Evolutionary conservation across 139 green algal species (phyloP).

Genomic region (Picochlorum sp.): DNA sequence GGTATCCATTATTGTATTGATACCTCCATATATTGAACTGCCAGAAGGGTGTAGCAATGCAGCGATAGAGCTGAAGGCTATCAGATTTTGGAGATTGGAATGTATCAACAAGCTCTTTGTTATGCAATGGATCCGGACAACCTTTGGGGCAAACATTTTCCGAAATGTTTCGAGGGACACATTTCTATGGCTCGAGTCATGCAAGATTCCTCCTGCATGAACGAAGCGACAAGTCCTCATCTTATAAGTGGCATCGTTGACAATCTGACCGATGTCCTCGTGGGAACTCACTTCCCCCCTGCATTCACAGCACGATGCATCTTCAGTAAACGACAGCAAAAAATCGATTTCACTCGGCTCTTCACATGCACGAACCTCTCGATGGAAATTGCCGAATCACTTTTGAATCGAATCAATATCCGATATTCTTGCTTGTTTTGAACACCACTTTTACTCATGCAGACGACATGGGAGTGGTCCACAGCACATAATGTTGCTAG

Average conservation of each 20-base stretch:
- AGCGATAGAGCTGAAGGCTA: constrained; percentile 50
- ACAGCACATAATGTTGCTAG: no score
- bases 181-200: constrained; percentile 38
- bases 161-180: constrained; percentile 26
- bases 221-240: constrained; percentile 20
- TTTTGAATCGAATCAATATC: no score
- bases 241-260: neutral
- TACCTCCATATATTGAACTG: constrained; percentile 29
- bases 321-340: no score
- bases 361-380: no score
- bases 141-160: constrained; percentile 44
- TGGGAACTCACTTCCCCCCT: neutral
- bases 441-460: no score
- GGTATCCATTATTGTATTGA: constrained; percentile 31
- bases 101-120: neutral
- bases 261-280: neutral
- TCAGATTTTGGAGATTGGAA: neutral
- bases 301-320: neutral
- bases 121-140: constrained; percentile 1
- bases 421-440: no score
- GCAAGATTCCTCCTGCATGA: constrained; percentile 55
- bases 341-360: no score
- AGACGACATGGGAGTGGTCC: no score
- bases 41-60: constrained; percentile 32
- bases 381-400: no score